These are phyloP conservation scores for Krasilnikovozyma curviuscula DNA, from an alignment of 768 basidiomycete genomes.

Conservation along the genomic window DNA sequence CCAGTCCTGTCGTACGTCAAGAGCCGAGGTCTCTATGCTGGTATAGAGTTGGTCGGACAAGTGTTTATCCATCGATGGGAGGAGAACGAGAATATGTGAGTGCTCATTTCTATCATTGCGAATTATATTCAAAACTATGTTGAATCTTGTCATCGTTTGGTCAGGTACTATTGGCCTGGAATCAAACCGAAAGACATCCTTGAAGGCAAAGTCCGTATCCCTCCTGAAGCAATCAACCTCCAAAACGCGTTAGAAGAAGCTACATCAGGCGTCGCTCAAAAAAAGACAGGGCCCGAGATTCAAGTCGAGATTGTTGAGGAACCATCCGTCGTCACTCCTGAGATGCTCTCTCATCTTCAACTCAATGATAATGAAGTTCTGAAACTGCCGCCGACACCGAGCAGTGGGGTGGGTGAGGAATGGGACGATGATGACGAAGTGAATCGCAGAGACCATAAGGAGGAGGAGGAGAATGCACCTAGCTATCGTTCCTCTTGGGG, in stretches of 20 bases:
- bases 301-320: conserved; percentile 1
- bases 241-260: conserved; percentile 14
- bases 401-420: too few species aligned
- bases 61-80: conserved; percentile 19
- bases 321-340: background rate
- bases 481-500: too few species aligned
- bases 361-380: conserved; percentile 18
- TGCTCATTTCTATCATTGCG: background rate
- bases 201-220: conserved; percentile 15
- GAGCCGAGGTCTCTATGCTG: conserved; percentile 24
- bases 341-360: conserved; percentile 7
- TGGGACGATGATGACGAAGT: too few species aligned
- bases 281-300: conserved; percentile 9
- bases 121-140: background rate
- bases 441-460: too few species aligned
- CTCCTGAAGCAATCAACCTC: conserved; percentile 7
- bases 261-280: conserved; percentile 16
- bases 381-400: conserved; percentile 21
- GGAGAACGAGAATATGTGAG: conserved; percentile 12
- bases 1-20: conserved; percentile 24
- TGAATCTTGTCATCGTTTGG: background rate
- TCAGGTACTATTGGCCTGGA: conserved; percentile 7
- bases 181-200: conserved; percentile 16
- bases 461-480: too few species aligned
- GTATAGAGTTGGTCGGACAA: conserved; percentile 26